A percentile compares a stretch with the other conserved stretches of the same genome.
Evolutionary conservation across 139 green algal genomes (phyloP).

Genomic region (Pleodorina starrii): DNA sequence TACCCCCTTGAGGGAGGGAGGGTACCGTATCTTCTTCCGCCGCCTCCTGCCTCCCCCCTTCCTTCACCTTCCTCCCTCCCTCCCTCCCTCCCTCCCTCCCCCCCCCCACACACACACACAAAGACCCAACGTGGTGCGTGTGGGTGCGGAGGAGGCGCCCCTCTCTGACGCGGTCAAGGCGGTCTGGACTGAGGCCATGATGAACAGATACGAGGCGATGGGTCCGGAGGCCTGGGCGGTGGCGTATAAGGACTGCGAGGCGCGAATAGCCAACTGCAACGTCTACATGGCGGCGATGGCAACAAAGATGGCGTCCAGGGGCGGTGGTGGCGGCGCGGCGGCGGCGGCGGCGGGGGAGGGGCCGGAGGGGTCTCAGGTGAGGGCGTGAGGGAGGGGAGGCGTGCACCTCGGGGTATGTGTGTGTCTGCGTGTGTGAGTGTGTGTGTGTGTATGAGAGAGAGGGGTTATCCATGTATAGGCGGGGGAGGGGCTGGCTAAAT

Average conservation of each 20-base stretch:
- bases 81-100: too few species aligned
- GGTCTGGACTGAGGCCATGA: conserved; percentile 71
- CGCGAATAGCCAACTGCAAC: conserved; percentile 14
- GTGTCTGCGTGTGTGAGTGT: too few species aligned
- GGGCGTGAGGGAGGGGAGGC: neutral
- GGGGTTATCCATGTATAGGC: too few species aligned
- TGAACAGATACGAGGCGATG: conserved; percentile 37
- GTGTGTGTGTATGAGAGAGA: too few species aligned
- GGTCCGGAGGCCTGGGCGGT: conserved; percentile 13
- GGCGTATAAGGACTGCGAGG: conserved; percentile 36
- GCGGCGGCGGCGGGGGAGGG: neutral
- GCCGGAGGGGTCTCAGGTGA: neutral
- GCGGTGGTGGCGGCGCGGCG: too few species aligned
- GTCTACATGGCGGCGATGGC: conserved; percentile 41
- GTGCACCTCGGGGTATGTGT: too few species aligned
- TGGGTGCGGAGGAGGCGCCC: conserved; percentile 76
- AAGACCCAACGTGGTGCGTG: conserved; percentile 81
- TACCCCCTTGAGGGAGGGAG: too few species aligned
- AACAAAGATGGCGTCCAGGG: conserved; percentile 12
- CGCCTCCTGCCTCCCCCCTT: too few species aligned
- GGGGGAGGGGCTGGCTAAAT: too few species aligned
- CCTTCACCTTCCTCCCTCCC: too few species aligned
- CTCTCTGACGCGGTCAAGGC: conserved; percentile 64
- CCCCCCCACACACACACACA: too few species aligned
- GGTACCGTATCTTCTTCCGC: too few species aligned